Evolutionary conservation across 345 rosid genomes (phyloP), one percentile per base, ranked within the genome.

Genomic region (Linum lewisii): DNA sequence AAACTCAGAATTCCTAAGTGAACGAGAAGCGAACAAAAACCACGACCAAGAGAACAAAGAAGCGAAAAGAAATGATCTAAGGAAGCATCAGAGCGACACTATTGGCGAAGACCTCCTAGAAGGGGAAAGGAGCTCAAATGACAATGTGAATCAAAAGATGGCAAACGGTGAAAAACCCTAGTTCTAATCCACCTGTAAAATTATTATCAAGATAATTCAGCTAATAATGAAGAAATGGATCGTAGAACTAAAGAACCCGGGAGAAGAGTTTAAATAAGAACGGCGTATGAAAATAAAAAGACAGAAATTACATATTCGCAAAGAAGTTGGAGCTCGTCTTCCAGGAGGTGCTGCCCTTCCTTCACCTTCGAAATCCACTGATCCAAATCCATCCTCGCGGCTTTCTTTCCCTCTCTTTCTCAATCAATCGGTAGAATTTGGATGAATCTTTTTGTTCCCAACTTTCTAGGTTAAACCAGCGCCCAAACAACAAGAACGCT

Each of bases 271-370:
- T 63, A 38, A 21, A 42, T 21, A 15, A 23, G 32, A 29, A 20
- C 3, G 32, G 16, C 5, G 21, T 21, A 49, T 22, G 14, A 51
- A 61, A 51, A 61, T 2, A 57, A 38, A 47, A 51, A 69, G 60
- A 14, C 9, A 32, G 50, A 59, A 51, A 60, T 20, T 73, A 94
- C 99, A 64, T 81, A 90, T 87, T 94, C 99, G 78, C 99, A 94
- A 60, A 94, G 96, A 56, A 87, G 96, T 73, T 94, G 97, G 51
- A 94, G 97, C 74, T 94, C 99, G 82, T 90, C 90, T 63, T 94
- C 96, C 63, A 84, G 68, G 16, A 94, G 95, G 65, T 90, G 95
- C 62, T 90, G 90, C 57, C 95, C 97, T 65, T 87, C 99, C 78
- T 94, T 90, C 42, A 90, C 97, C 82, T 90, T 94, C 2, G 82